A percentile compares a stretch with the other conserved stretches of the same genome.
Conservation (phyloP, 768 basidiomycete genomes). For the Imleria badia region DNA sequence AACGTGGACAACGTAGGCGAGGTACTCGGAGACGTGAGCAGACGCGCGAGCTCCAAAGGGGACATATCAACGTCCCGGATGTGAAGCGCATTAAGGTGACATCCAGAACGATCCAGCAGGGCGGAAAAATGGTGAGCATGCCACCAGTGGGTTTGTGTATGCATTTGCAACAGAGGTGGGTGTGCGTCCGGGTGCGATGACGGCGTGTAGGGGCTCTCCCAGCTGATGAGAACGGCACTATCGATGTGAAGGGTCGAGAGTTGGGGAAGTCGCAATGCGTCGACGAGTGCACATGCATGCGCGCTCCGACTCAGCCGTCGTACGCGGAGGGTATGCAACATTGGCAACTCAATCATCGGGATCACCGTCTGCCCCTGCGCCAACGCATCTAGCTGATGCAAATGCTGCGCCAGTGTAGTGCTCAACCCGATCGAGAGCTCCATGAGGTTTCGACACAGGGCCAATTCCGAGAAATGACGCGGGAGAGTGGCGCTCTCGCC, state of each 20-base stretch:
- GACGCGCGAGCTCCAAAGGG: conserved; percentile 16
- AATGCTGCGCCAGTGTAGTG: conserved; percentile 8
- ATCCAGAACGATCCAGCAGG: conserved; percentile 22
- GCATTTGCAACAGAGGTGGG: neutral
- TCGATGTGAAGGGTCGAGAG: conserved; percentile 23
- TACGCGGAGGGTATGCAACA: conserved; percentile 22
- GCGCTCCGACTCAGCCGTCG: conserved; percentile 21
- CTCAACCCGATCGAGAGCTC: conserved; percentile 26
- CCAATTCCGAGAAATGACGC: conserved; percentile 18
- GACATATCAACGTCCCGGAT: conserved; percentile 25
- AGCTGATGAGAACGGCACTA: conserved; percentile 18
- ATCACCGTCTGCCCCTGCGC: neutral
- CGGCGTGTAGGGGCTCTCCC: conserved; percentile 5
- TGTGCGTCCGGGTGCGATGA: conserved; percentile 15
- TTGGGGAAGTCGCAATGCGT: conserved; percentile 22
- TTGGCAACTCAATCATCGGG: conserved; percentile 16
- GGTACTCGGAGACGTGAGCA: conserved; percentile 18
- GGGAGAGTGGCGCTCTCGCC: conserved; percentile 23
- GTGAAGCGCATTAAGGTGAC: conserved; percentile 17
- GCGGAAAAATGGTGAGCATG: conserved; percentile 22
- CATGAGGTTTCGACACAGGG: conserved; percentile 17
- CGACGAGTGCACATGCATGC: conserved; percentile 18
- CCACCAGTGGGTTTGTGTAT: conserved; percentile 16
- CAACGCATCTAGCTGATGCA: conserved; percentile 12
- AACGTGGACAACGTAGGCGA: conserved; percentile 19